These are phyloP conservation scores for Leccinum subtestaceum DNA, from an alignment of 768 basidiomycete species.

Conservation along the genomic window DNA sequence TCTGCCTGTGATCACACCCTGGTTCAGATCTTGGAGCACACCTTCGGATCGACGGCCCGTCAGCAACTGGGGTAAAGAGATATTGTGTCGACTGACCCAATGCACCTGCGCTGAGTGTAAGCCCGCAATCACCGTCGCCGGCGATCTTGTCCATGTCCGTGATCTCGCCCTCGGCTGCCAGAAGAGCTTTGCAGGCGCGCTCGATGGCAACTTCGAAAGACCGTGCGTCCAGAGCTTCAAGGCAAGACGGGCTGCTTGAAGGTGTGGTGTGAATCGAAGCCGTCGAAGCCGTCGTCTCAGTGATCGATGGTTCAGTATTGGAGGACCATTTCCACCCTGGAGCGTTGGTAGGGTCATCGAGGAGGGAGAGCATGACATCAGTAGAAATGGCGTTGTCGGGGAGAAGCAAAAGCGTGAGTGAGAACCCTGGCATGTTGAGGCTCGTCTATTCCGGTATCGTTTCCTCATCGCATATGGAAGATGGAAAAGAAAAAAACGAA, in stretches of 20 bases:
- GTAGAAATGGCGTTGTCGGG: constrained; percentile 45
- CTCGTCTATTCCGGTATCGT: constrained; percentile 54
- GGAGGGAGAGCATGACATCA: constrained; percentile 55
- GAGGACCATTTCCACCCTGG: constrained; percentile 89
- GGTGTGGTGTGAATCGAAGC: constrained; percentile 9
- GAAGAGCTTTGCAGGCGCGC: constrained; percentile 62
- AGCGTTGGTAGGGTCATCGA: constrained; percentile 64
- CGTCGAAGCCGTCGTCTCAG: constrained; percentile 9
- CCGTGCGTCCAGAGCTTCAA: constrained; percentile 43
- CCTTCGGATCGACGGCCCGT: constrained; percentile 36
- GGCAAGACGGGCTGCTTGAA: constrained; percentile 8
- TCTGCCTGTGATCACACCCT: constrained; percentile 55
- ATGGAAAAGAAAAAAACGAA: constrained; percentile 26
- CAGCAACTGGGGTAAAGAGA: neutral
- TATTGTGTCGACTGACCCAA: constrained; percentile 44
- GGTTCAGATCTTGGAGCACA: constrained; percentile 55
- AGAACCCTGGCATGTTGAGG: constrained; percentile 92
- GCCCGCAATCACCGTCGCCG: constrained; percentile 82
- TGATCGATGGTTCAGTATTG: constrained; percentile 35
- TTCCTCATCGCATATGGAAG: neutral
- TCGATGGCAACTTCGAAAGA: constrained; percentile 54
- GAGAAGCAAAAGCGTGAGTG: constrained; percentile 76
- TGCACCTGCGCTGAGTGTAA: constrained; percentile 73
- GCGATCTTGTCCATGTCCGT: constrained; percentile 89
- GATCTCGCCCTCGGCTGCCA: constrained; percentile 83